A percentile compares a stretch with the other conserved stretches of the same genome.
phyloP scores from a whole-genome alignment of 257 asterid species.

The Vinca minor region DNA sequence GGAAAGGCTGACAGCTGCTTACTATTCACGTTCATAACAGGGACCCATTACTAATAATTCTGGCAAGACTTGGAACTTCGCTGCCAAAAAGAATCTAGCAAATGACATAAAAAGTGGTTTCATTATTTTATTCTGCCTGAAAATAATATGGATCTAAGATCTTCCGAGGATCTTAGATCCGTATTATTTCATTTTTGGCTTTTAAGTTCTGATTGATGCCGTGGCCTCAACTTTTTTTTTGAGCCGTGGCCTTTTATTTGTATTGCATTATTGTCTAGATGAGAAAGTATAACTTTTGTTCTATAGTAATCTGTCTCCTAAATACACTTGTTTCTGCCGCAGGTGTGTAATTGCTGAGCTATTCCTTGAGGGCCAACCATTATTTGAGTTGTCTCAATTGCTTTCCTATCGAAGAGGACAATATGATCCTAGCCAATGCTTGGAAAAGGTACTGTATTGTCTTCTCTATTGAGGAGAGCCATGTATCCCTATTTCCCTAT shows the following conservation, averaged over 20 bases:
- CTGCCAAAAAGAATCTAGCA: neutral
- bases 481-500: neutral
- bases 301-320: slow-evolving; percentile 7
- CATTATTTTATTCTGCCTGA: neutral
- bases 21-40: neutral
- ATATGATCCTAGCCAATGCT: slow-evolving; percentile 93
- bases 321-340: slow-evolving; percentile 26
- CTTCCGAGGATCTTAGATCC: neutral
- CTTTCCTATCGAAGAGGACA: slow-evolving; percentile 99
- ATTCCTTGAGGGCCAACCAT: slow-evolving; percentile 95
- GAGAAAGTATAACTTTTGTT: neutral
- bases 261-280: neutral
- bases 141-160: neutral
- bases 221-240: neutral
- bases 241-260: neutral
- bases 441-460: slow-evolving; percentile 60
- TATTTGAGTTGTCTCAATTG: slow-evolving; percentile 92
- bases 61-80: neutral
- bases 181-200: too few relatives aligned
- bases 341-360: slow-evolving; percentile 99
- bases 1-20: neutral
- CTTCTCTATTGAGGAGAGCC: neutral
- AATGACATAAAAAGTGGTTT: neutral
- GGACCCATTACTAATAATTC: neutral
- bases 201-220: neutral